Percentiles rank a stretch among this genome's conserved stretches.
phyloP scores from a whole-genome alignment of 2,329 filamentous ascomycete species.

The Blastomyces emzantsi region DNA sequence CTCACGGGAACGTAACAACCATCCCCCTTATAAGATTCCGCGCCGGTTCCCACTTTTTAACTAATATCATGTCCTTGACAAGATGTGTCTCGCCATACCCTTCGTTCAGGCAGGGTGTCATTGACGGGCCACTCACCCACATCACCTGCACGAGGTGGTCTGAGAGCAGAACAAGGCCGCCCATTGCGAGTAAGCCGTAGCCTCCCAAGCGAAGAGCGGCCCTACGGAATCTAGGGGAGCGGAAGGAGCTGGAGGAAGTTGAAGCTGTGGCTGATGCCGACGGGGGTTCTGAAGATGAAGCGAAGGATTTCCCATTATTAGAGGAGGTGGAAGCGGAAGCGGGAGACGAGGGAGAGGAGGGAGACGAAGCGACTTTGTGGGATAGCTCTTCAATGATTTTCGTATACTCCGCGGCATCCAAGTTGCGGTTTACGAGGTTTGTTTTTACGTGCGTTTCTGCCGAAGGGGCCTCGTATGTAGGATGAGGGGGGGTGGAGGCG shows the following conservation, averaged over 20 bases:
- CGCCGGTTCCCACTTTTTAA: slow-evolving; percentile 33
- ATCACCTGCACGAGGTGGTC: slow-evolving; percentile 35
- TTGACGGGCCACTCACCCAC: slow-evolving; percentile 48
- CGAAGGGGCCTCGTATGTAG: slow-evolving; percentile 1
- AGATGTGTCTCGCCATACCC: slow-evolving; percentile 44
- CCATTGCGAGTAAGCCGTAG: background rate
- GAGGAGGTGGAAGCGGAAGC: no score
- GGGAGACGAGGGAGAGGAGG: no score
- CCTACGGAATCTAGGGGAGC: slow-evolving; percentile 31
- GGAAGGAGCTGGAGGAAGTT: slow-evolving; percentile 14
- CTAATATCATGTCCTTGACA: slow-evolving; percentile 34
- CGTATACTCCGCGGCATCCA: background rate
- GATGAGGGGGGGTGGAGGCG: background rate
- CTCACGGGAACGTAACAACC: slow-evolving; percentile 55
- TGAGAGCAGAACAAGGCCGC: slow-evolving; percentile 24
- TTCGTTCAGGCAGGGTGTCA: slow-evolving; percentile 69
- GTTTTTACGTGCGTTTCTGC: background rate
- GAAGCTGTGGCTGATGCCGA: slow-evolving; percentile 23
- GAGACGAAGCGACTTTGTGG: background rate
- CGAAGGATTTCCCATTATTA: background rate
- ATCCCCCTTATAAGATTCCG: slow-evolving; percentile 57
- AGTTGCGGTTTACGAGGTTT: background rate
- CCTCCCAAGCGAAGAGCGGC: background rate
- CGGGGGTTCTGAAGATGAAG: slow-evolving; percentile 21
- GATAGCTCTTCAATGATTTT: background rate